Base-by-base conservation (phyloP, 1,139 yeast species). In the Yamadazyma taylorii region DNA sequence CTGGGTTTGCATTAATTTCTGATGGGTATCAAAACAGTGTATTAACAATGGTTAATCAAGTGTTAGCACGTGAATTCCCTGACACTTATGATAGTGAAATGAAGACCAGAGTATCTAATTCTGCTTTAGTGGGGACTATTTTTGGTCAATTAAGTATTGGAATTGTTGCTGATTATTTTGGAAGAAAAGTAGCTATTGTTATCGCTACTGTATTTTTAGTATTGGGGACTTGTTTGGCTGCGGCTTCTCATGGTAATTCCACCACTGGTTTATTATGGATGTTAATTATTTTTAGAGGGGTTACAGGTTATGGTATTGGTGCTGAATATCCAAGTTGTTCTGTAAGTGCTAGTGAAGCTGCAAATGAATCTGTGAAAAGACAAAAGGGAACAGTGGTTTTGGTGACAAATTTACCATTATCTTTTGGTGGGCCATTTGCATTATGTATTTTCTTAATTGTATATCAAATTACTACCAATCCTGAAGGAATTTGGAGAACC, bases 371-470 rank as follows among this genome's bases (percentile, higher is more conserved):
- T 2, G 69, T 73, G 33, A 78, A 69, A 51, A 70, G 73, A 51
- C 70, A 90, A 56, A 89, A 90, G 34, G 74, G 80, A 24, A 71
- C 75, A 4, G 81, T 84, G 50, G 72, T 78, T 32, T 49, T 84
- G 56, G 83, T 79, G 15, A 84, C 92, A 7, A 85, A 85, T 56
- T 64, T 85, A 34, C 92, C 92, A 3, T 63, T 85, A 32, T 69
- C 86, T 3, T 69, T 84, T 34, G 92, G 94, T 40, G 88, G 88
- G 7, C 92, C 92, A 13, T 80, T 85, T 57, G 85, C 88, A n/a
- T 58, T 81, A 38, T 68, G 72, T 39, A 69, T 83, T 30, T 85
- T 84, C 55, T 63, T 84, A 46, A 81, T 85, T 51, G 89, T 84
- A 12, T 71, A 77, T 60, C 66, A 69, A 40, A 81, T 82, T 35